A percentile compares a stretch with the other conserved stretches of the same genome.
Conservation (phyloP, 176 grass and related monocot species). For the bread wheat (Triticum aestivum) region DNA sequence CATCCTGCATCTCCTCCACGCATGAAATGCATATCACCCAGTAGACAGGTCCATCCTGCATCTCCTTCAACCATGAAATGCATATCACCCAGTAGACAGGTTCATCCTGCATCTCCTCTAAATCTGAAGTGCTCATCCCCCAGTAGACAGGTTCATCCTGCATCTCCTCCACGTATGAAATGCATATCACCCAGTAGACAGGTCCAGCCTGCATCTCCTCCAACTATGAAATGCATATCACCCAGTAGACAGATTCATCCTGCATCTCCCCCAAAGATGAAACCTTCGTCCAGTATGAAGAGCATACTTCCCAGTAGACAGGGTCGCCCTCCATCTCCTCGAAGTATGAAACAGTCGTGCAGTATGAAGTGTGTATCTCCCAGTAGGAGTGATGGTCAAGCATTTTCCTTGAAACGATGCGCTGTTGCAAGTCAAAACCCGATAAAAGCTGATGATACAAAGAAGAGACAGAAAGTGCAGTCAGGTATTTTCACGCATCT, state of each 20-base stretch:
- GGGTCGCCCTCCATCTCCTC: background rate
- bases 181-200: background rate
- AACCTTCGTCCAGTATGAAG: background rate
- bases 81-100: background rate
- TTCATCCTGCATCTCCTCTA: background rate
- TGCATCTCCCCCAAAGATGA: background rate
- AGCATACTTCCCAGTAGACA: background rate
- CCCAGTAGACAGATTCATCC: slow-evolving; percentile 5
- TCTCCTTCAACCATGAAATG: background rate
- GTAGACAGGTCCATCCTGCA: slow-evolving; percentile 5
- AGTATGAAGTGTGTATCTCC: slow-evolving; percentile 1
- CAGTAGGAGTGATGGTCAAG: slow-evolving; percentile 11
- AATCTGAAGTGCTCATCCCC: background rate
- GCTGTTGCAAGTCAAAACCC: background rate
- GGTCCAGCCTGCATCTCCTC: background rate
- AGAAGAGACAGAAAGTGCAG: background rate
- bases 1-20: background rate
- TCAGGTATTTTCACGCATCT: slow-evolving; percentile 16
- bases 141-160: slow-evolving; percentile 1
- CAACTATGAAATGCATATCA: no score
- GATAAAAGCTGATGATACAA: slow-evolving; percentile 11
- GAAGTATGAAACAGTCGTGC: background rate
- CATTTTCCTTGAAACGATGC: background rate
- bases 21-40: background rate
- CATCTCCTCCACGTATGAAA: background rate